Percentiles rank a stretch among this genome's conserved stretches.
Conservation (phyloP, 352 stramenopile genomes). For the Phytophthora quininea region DNA sequence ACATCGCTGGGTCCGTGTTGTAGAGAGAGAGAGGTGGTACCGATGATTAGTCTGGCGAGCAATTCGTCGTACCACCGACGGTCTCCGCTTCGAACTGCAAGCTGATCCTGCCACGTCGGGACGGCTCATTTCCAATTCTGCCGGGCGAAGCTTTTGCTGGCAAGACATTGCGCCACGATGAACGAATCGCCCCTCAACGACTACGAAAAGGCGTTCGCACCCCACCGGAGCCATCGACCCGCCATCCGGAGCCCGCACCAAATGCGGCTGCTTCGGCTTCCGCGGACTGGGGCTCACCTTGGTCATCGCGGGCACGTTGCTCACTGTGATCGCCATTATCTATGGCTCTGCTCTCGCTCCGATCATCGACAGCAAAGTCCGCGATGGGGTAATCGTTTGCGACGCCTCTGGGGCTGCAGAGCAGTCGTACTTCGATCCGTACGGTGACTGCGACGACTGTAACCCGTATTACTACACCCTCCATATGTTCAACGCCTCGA, state of each 20-base stretch:
- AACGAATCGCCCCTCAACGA: slow-evolving; percentile 14
- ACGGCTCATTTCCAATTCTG: slow-evolving; percentile 19
- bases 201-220: slow-evolving; percentile 19
- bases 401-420: slow-evolving; percentile 34
- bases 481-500: slow-evolving; percentile 46
- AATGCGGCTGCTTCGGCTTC: slow-evolving; percentile 25
- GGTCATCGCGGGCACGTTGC: slow-evolving; percentile 34
- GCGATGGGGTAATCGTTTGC: slow-evolving; percentile 50
- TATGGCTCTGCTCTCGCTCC: slow-evolving; percentile 46
- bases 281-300: slow-evolving; percentile 38
- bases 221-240: slow-evolving; percentile 1
- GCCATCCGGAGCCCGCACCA: background rate
- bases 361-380: slow-evolving; percentile 48
- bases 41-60: no score
- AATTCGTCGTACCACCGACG: no score
- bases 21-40: no score
- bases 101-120: slow-evolving; percentile 16
- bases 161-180: slow-evolving; percentile 1
- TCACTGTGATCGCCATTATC: slow-evolving; percentile 43
- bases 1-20: no score
- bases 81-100: background rate
- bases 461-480: slow-evolving; percentile 59
- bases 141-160: background rate
- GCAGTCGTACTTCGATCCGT: slow-evolving; percentile 49
- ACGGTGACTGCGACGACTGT: slow-evolving; percentile 66